A percentile compares a stretch with the other conserved stretches of the same genome.
Evolutionary conservation across 2,329 filamentous ascomycete species (phyloP).

Genomic region (Ophiocordyceps polyrhachis-furcata): DNA sequence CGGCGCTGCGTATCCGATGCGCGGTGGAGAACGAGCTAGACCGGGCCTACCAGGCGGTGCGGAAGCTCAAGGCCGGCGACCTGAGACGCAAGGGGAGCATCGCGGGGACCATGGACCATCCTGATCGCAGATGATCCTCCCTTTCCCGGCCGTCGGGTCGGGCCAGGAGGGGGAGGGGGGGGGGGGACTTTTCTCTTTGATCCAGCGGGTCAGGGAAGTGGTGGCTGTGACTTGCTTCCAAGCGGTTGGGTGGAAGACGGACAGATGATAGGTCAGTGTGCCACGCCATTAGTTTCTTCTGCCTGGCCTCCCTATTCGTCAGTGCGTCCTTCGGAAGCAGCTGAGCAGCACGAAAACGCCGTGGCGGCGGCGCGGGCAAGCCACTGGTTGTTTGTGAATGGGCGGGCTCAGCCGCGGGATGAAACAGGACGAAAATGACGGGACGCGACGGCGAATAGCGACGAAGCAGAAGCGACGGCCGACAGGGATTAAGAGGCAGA

Average conservation of each 20-base stretch:
- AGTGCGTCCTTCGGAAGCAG: background rate
- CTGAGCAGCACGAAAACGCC: background rate
- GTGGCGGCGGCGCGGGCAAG: background rate
- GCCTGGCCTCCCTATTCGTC: background rate
- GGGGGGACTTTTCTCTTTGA: background rate
- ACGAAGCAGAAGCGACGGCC: background rate
- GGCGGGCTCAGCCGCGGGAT: background rate
- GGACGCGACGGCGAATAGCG: background rate
- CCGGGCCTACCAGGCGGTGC: conserved; percentile 61
- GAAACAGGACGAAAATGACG: background rate
- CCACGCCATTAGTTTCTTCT: background rate
- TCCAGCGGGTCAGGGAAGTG: background rate
- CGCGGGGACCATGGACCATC: conserved; percentile 9
- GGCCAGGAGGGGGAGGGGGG: background rate
- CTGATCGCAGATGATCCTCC: background rate
- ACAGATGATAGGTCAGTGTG: background rate
- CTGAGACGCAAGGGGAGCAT: conserved; percentile 27
- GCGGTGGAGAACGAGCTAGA: conserved; percentile 79
- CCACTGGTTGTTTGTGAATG: background rate
- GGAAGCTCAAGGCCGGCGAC: conserved; percentile 38
- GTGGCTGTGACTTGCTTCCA: background rate
- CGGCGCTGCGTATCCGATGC: conserved; percentile 63
- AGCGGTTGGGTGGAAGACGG: background rate
- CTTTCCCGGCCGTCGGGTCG: background rate
- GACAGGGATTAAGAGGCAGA: background rate